These are phyloP conservation scores for Kodamaea lidongshanica DNA, from an alignment of 805 yeast genomes.

Conservation along the genomic window DNA sequence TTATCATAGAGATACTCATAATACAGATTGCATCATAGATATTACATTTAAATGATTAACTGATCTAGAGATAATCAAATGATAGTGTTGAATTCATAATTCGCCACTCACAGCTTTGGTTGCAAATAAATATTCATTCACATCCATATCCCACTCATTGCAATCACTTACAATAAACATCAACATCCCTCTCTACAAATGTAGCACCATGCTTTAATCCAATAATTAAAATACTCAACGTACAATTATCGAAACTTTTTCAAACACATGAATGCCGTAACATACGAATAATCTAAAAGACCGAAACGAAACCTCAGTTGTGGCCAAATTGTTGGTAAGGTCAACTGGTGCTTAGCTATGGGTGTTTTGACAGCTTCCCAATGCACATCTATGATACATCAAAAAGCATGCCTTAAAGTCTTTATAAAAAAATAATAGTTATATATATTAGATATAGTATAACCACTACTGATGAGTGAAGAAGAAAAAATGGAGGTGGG, in stretches of 20 bases:
- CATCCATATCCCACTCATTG: no score
- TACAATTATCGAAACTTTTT: constrained; percentile 29
- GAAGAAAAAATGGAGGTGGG: constrained; percentile 29
- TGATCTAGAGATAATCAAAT: no score
- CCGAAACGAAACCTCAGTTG: constrained; percentile 72
- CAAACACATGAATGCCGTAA: constrained; percentile 27
- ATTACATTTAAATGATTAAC: no score
- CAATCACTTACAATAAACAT: not conserved
- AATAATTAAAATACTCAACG: constrained; percentile 20
- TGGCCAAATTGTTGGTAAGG: constrained; percentile 69
- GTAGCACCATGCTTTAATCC: constrained; percentile 52
- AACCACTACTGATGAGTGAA: constrained; percentile 72
- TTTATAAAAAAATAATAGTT: constrained; percentile 45
- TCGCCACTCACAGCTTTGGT: no score
- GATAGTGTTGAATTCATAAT: no score
- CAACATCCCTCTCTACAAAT: constrained; percentile 18
- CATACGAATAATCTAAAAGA: constrained; percentile 50
- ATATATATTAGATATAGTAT: constrained; percentile 66
- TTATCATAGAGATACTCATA: no score
- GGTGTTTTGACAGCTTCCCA: constrained; percentile 10
- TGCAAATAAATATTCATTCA: no score
- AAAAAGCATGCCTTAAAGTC: constrained; percentile 41
- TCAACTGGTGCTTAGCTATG: constrained; percentile 64
- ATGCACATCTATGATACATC: constrained; percentile 12
- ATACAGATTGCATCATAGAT: no score